These are phyloP conservation scores for Detonula confervacea DNA, from an alignment of 352 stramenopile species.

Conservation along the genomic window DNA sequence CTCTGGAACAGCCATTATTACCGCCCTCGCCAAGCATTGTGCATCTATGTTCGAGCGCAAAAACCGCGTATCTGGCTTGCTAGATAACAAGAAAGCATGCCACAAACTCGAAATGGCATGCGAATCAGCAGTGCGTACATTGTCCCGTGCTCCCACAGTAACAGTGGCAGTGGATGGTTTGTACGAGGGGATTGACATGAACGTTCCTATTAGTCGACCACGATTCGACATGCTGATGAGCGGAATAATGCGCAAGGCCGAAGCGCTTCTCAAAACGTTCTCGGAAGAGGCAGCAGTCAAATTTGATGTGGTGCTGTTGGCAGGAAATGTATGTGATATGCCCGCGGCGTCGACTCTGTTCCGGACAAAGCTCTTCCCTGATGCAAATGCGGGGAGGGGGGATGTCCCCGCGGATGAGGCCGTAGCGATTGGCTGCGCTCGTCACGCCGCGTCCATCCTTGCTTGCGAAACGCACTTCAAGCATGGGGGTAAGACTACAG, in stretches of 20 bases:
- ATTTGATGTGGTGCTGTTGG: constrained; percentile 65
- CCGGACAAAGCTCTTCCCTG: constrained; percentile 47
- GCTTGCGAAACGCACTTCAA: constrained; percentile 51
- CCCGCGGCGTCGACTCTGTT: constrained; percentile 41
- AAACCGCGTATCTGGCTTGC: constrained; percentile 51
- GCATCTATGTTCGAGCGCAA: constrained; percentile 80
- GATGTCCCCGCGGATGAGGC: constrained; percentile 74
- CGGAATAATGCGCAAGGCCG: constrained; percentile 58
- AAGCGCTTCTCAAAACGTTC: constrained; percentile 42
- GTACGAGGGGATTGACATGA: constrained; percentile 78
- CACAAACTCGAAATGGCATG: constrained; percentile 61
- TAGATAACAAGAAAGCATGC: constrained; percentile 55
- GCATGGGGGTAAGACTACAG: constrained; percentile 26
- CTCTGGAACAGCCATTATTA: constrained; percentile 46
- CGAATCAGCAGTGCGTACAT: constrained; percentile 65
- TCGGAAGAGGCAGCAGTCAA: constrained; percentile 22
- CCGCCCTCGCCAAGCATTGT: constrained; percentile 57
- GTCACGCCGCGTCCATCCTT: constrained; percentile 64
- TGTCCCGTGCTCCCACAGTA: constrained; percentile 58
- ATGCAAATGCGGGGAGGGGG: constrained; percentile 41
- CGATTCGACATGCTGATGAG: constrained; percentile 73
- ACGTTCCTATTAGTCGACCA: constrained; percentile 67
- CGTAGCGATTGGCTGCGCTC: constrained; percentile 71
- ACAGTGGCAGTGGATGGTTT: constrained; percentile 69
- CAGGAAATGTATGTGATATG: constrained; percentile 67